Conservation (phyloP, 2,329 filamentous ascomycete genomes). For the Clathrospora elynae region DNA sequence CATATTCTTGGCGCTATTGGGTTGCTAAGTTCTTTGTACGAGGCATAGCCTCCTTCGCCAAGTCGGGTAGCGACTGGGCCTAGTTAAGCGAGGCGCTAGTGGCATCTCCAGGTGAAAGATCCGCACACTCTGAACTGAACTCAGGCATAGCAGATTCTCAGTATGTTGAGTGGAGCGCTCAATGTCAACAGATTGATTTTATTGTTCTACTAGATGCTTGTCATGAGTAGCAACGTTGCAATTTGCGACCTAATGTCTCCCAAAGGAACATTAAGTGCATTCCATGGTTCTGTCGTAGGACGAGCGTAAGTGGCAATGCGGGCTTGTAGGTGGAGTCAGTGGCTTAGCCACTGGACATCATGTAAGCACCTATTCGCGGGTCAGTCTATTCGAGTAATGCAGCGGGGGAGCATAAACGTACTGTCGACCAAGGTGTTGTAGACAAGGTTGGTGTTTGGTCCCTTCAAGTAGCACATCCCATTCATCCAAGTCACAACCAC, state of each 20-base stretch:
- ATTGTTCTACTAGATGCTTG: too few species aligned
- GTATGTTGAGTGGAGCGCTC: not conserved
- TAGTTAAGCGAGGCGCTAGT: not conserved
- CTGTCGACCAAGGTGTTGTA: conserved; percentile 8
- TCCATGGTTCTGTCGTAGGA: too few species aligned
- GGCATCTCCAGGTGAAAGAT: not conserved
- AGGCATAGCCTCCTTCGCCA: not conserved
- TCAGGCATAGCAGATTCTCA: not conserved
- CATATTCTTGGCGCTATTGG: too few species aligned
- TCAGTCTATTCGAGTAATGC: not conserved
- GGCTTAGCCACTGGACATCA: too few species aligned
- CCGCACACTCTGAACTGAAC: not conserved
- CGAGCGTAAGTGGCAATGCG: too few species aligned
- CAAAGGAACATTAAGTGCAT: too few species aligned
- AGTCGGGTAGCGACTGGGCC: not conserved
- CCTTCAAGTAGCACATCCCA: conserved; percentile 14
- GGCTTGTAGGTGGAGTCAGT: too few species aligned
- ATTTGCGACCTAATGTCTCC: too few species aligned
- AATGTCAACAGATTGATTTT: not conserved
- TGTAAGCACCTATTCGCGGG: conserved; percentile 1
- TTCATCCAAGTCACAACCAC: conserved; percentile 9
- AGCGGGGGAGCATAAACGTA: not conserved
- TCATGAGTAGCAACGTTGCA: too few species aligned
- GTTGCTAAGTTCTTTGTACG: too few species aligned
- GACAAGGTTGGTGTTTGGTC: conserved; percentile 2